A percentile compares a stretch with the other conserved stretches of the same genome.
phyloP scores from a whole-genome alignment of 2,329 filamentous ascomycete species.

The Alternaria sp. region DNA sequence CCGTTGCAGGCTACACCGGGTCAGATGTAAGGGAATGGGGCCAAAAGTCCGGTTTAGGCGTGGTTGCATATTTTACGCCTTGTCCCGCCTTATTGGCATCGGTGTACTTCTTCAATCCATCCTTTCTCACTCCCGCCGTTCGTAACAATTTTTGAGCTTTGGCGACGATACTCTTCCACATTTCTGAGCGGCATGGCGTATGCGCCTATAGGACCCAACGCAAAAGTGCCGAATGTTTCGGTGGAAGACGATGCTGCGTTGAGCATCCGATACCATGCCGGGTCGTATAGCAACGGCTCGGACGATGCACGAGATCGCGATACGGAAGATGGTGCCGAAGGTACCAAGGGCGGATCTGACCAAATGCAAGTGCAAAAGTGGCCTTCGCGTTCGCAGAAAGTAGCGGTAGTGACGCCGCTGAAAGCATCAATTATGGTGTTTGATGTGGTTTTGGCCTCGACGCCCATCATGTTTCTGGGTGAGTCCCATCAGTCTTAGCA shows the following conservation, averaged over 20 bases:
- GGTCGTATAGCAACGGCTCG: conserved; percentile 14
- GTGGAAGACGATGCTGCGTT: conserved; percentile 17
- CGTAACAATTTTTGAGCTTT: neutral
- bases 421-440: conserved; percentile 32
- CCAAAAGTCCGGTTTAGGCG: neutral
- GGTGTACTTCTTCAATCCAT: neutral
- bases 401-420: conserved; percentile 32
- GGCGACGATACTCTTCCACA: neutral
- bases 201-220: neutral
- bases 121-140: neutral
- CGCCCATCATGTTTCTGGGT: conserved; percentile 42
- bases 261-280: conserved; percentile 19
- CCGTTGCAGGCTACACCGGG: conserved; percentile 2
- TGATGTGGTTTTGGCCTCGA: conserved; percentile 36
- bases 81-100: neutral
- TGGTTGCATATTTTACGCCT: neutral
- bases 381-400: conserved; percentile 30
- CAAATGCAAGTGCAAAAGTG: conserved; percentile 14
- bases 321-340: neutral
- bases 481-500: neutral
- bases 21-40: neutral
- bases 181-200: conserved; percentile 7
- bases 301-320: neutral
- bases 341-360: neutral
- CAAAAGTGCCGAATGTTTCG: neutral